These are phyloP conservation scores for Dothiorella sarmentorum DNA, from an alignment of 2,329 filamentous ascomycete genomes.

Conservation along the genomic window DNA sequence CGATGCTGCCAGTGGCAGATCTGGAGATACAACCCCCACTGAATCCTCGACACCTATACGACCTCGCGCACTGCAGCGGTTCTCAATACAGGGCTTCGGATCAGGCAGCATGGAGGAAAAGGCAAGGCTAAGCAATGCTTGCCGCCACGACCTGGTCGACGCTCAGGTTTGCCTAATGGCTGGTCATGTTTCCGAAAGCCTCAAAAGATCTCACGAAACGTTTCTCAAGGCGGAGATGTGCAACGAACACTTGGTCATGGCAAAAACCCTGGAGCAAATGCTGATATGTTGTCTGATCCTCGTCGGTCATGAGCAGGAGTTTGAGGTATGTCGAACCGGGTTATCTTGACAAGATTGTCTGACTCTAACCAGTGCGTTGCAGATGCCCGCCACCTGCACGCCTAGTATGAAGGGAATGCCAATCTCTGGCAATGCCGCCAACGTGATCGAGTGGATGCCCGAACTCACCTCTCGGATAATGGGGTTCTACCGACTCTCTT, in stretches of 20 bases:
- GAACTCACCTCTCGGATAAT: constrained; percentile 13
- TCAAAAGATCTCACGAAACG: constrained; percentile 78
- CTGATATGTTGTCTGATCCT: constrained; percentile 78
- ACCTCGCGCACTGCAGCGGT: constrained; percentile 56
- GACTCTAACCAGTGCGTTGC: not conserved
- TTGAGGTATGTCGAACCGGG: constrained; percentile 53
- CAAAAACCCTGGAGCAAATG: constrained; percentile 87
- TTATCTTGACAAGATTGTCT: not conserved
- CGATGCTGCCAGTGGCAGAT: constrained; percentile 6
- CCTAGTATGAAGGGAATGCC: constrained; percentile 10
- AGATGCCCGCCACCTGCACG: constrained; percentile 13
- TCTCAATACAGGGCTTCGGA: constrained; percentile 63
- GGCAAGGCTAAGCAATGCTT: constrained; percentile 74
- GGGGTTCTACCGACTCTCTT: constrained; percentile 15
- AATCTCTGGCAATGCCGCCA: constrained; percentile 3
- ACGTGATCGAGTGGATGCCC: constrained; percentile 1
- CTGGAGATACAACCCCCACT: constrained; percentile 15
- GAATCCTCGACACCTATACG: constrained; percentile 29
- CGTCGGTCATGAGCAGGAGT: constrained; percentile 79
- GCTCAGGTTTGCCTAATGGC: constrained; percentile 66
- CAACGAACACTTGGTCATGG: constrained; percentile 96
- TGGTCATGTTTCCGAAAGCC: constrained; percentile 83
- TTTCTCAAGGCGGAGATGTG: constrained; percentile 71
- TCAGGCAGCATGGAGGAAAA: constrained; percentile 66
- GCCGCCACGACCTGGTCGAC: constrained; percentile 78